Conservation (phyloP, 1,284 basidiomycete genomes). For the Peniophora sp. region DNA sequence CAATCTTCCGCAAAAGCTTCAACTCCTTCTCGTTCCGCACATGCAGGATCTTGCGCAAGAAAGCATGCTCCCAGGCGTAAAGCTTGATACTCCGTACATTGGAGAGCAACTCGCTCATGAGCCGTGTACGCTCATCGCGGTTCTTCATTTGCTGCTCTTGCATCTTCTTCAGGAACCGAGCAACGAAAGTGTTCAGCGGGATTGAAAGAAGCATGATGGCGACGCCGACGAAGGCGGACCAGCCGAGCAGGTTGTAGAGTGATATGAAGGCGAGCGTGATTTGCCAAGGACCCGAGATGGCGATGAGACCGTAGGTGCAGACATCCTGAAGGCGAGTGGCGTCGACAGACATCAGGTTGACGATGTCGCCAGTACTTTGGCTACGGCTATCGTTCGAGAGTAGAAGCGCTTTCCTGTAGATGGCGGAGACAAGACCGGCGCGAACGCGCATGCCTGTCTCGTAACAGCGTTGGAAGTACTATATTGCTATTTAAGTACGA, state of each 20-base stretch:
- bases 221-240: slow-evolving; percentile 89
- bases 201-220: slow-evolving; percentile 82
- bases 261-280: slow-evolving; percentile 87
- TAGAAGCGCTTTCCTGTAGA: slow-evolving; percentile 83
- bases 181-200: slow-evolving; percentile 77
- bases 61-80: slow-evolving; percentile 87
- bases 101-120: slow-evolving; percentile 78
- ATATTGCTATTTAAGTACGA: slow-evolving; percentile 18
- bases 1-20: slow-evolving; percentile 75
- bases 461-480: slow-evolving; percentile 80
- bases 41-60: slow-evolving; percentile 62
- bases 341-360: slow-evolving; percentile 89
- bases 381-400: slow-evolving; percentile 80
- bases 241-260: slow-evolving; percentile 83
- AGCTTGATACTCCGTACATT: slow-evolving; percentile 89
- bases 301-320: slow-evolving; percentile 71
- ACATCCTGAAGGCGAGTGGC: slow-evolving; percentile 83
- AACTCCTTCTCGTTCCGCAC: slow-evolving; percentile 86
- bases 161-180: slow-evolving; percentile 69
- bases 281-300: slow-evolving; percentile 60
- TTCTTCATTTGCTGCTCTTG: slow-evolving; percentile 91
- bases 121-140: slow-evolving; percentile 65
- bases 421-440: slow-evolving; percentile 77
- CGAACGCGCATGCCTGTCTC: slow-evolving; percentile 90
- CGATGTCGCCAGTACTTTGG: slow-evolving; percentile 84